Evolutionary conservation across 2,329 filamentous ascomycete genomes (phyloP).

Genomic region (Paecilomyces niveus): DNA sequence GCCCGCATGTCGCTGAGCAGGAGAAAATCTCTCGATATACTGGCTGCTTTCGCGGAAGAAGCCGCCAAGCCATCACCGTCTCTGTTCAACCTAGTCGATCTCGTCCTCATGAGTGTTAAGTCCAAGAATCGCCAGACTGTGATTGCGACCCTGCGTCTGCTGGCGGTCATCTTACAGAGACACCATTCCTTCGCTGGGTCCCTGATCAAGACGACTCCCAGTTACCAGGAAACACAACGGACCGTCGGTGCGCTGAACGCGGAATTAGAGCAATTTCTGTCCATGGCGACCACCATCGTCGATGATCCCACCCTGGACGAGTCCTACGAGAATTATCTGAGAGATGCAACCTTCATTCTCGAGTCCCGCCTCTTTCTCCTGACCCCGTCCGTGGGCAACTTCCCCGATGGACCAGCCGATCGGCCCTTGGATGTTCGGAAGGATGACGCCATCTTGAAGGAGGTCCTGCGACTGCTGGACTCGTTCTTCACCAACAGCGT

Average conservation of each 20-base stretch:
- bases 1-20: constrained; percentile 56
- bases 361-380: constrained; percentile 30
- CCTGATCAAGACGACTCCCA: constrained; percentile 54
- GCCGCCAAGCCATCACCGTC: constrained; percentile 72
- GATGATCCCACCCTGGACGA: constrained; percentile 31
- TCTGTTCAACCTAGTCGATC: constrained; percentile 87
- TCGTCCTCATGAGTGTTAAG: constrained; percentile 75
- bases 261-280: constrained; percentile 32
- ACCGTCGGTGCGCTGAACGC: constrained; percentile 34
- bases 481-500: constrained; percentile 86
- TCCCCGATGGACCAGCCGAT: constrained; percentile 46
- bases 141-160: constrained; percentile 76
- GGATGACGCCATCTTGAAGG: constrained; percentile 51
- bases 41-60: constrained; percentile 69
- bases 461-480: constrained; percentile 55
- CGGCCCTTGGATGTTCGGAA: constrained; percentile 59
- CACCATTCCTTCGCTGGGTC: constrained; percentile 76
- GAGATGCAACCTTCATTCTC: constrained; percentile 47
- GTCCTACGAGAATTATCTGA: constrained; percentile 38
- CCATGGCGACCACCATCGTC: constrained; percentile 30
- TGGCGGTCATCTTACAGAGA: constrained; percentile 76
- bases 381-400: constrained; percentile 18
- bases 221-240: constrained; percentile 21
- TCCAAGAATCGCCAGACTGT: constrained; percentile 86
- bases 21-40: constrained; percentile 80